Base-by-base conservation (phyloP, 2,329 filamentous ascomycete genomes). In the Albophoma yamanashiensis region DNA sequence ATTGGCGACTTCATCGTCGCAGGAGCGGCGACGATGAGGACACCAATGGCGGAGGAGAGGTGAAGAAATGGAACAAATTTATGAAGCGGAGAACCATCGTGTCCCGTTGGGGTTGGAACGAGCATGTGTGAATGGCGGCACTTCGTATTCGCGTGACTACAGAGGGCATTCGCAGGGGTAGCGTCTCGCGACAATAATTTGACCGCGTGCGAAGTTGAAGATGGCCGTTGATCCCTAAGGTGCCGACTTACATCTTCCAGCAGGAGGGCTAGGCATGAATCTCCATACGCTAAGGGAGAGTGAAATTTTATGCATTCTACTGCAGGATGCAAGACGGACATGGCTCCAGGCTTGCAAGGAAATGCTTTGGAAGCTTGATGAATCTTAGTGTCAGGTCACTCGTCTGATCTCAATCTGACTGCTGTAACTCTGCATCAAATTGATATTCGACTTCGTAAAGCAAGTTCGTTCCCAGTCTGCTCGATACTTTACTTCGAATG, bases 1-100 rank as follows among this genome's bases (percentile, higher is more conserved):
- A 12, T 20, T 5, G 20, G 50, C 20, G 31, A 22, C 11, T 38
- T 14, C 3, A 31, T 36, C 17, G 31, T 55, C 50, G 31, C 31
- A 38, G 17, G 50, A 55, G 50, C 31, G 20, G 31, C 31, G 50
- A 6, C 22, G 12, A 55, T 38, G 12, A 55, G 14, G 31, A 31
- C 31, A 15, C 20, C 17, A 34, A 27, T 6, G 20, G 31, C 11
- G 31, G 31, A 12, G 6, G 20, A n/a, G 50, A 55, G 57, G 53
- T 53, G 42, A n/a, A n/a, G 58, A 61, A 61, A 58, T 61, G 56
- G 60, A 59, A 56, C 57, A 58, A 42, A 17, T 47, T 40, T 55
- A 31, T 43, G 50, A 22, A 47, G 36, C 20, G 58, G 50, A 11
- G 22, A 55, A 42, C 11, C 11, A 43, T 3, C 2, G 7, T 15